Conservation (phyloP, 306 rosid species). For the Mucuna pruriens region DNA sequence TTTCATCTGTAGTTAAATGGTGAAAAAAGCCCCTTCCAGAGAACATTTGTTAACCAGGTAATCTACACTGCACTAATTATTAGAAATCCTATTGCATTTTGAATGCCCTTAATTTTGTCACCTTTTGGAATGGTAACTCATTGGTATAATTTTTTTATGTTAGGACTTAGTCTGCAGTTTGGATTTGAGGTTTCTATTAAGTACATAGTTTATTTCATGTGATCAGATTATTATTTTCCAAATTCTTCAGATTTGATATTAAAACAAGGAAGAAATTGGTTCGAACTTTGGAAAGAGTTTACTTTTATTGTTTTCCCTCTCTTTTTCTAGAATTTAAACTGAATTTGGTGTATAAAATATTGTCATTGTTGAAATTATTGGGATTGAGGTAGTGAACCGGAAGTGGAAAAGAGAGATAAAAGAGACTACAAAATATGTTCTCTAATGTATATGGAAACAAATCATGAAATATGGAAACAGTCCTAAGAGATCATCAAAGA, state of each 20-base stretch:
- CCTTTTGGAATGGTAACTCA: background rate
- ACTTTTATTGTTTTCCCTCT: background rate
- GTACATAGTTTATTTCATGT: background rate
- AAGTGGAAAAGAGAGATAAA: constrained; percentile 7
- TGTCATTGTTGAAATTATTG: background rate
- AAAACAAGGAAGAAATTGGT: constrained; percentile 13
- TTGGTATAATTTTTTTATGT: background rate
- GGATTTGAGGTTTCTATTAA: constrained; percentile 20
- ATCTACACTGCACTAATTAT: constrained; percentile 19
- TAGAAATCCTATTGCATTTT: constrained; percentile 3
- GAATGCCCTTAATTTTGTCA: constrained; percentile 8
- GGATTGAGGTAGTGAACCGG: background rate
- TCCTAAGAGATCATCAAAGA: background rate
- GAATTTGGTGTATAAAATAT: constrained; percentile 9
- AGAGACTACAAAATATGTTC: background rate
- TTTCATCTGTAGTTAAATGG: constrained; percentile 69
- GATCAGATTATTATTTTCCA: background rate
- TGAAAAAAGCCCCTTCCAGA: constrained; percentile 88
- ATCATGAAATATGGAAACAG: constrained; percentile 15
- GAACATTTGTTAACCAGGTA: constrained; percentile 93
- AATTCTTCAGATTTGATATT: constrained; percentile 14
- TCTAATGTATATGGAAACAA: background rate
- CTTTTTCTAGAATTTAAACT: constrained; percentile 6
- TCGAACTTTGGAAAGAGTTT: background rate
- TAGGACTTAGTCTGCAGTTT: constrained; percentile 5